Percentiles rank a stretch among this genome's conserved stretches.
These are phyloP conservation scores for Xylariaceae sp. DNA, from an alignment of 2,329 filamentous ascomycete genomes.

Conservation along the genomic window DNA sequence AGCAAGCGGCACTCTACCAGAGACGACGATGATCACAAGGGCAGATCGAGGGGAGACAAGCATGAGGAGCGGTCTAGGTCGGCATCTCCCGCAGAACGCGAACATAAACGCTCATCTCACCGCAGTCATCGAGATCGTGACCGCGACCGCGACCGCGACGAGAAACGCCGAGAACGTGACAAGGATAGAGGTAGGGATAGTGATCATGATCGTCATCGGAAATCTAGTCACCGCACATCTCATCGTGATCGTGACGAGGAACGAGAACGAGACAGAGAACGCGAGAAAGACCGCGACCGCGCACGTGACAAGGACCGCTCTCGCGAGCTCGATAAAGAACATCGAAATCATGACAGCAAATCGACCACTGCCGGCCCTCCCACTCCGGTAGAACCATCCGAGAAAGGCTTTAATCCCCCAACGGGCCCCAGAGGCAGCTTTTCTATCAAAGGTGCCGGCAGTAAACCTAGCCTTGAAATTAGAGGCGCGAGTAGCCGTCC, in stretches of 20 bases:
- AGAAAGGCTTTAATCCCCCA: conserved; percentile 52
- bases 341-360: conserved; percentile 45
- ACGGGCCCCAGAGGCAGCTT: conserved; percentile 47
- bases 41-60: conserved; percentile 49
- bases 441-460: conserved; percentile 39
- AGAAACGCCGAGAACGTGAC: conserved; percentile 40
- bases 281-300: conserved; percentile 45
- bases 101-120: conserved; percentile 54
- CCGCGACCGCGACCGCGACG: conserved; percentile 50
- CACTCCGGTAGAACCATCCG: conserved; percentile 43
- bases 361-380: conserved; percentile 40
- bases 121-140: conserved; percentile 53
- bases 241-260: conserved; percentile 52
- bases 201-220: conserved; percentile 46
- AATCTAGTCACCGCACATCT: conserved; percentile 48
- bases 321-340: conserved; percentile 47
- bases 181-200: conserved; percentile 49
- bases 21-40: conserved; percentile 54
- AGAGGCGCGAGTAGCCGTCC: conserved; percentile 44
- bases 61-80: conserved; percentile 67
- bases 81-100: conserved; percentile 61
- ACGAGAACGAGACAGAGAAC: conserved; percentile 49
- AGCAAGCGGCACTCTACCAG: conserved; percentile 52
- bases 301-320: conserved; percentile 45
- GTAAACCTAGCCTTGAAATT: conserved; percentile 38